A percentile compares a stretch with the other conserved stretches of the same genome.
These are phyloP conservation scores for Daphne laureola DNA, from an alignment of 441 rosid genomes.

Conservation along the genomic window DNA sequence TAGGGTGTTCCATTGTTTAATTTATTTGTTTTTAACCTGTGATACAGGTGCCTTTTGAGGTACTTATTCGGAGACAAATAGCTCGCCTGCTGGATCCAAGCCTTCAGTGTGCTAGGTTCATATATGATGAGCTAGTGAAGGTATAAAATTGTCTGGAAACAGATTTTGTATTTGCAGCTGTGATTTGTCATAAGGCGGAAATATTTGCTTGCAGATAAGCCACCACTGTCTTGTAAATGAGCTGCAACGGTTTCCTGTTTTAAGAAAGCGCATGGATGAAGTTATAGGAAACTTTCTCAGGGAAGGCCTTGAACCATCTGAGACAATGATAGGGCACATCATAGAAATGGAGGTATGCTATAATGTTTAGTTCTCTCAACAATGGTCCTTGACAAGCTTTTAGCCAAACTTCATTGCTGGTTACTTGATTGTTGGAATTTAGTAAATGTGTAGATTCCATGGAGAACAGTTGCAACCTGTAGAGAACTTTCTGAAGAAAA, in stretches of 20 bases:
- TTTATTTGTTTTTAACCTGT: constrained; percentile 2
- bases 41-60: constrained; percentile 49
- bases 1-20: no score
- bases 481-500: no score
- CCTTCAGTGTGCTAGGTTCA: constrained; percentile 43
- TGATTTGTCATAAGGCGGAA: constrained; percentile 1
- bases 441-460: no score
- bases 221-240: constrained; percentile 29
- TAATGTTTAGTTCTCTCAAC: background rate
- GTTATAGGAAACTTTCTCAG: constrained; percentile 31
- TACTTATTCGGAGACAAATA: constrained; percentile 42
- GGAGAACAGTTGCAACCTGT: no score
- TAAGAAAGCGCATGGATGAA: constrained; percentile 37
- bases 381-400: no score
- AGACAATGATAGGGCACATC: constrained; percentile 34
- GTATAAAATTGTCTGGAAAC: constrained; percentile 17
- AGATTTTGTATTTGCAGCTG: background rate
- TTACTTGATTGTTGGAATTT: no score
- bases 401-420: no score
- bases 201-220: constrained; percentile 32
- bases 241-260: constrained; percentile 37
- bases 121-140: constrained; percentile 48
- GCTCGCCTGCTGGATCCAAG: constrained; percentile 44
- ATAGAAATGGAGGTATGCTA: constrained; percentile 50
- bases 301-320: constrained; percentile 35